phyloP scores from a whole-genome alignment of 2,329 filamentous ascomycete species.

The Chrysosporium keratinophilum region DNA sequence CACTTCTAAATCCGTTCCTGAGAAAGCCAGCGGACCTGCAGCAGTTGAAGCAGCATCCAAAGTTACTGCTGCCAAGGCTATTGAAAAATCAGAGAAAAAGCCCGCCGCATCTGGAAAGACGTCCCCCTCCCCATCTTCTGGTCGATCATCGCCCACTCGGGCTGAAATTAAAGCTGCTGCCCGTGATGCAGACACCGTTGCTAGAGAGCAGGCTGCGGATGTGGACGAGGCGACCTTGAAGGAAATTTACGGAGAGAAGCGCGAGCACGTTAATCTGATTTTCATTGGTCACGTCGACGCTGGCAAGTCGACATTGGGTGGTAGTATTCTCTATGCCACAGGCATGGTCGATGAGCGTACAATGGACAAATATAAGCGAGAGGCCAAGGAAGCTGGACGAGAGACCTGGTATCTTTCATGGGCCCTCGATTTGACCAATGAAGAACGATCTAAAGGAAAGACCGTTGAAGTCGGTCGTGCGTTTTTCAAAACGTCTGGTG shows the following conservation, averaged over 20 bases:
- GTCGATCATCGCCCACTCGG: constrained; percentile 63
- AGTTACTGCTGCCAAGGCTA: constrained; percentile 74
- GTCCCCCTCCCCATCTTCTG: constrained; percentile 72
- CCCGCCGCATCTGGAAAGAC: constrained; percentile 56
- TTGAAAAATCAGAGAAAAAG: constrained; percentile 77
- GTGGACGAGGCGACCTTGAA: constrained; percentile 77
- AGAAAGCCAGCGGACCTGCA: constrained; percentile 37
- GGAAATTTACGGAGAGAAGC: constrained; percentile 83
- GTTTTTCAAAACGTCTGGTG: constrained; percentile 69
- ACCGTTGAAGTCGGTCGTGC: constrained; percentile 94
- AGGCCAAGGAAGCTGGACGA: constrained; percentile 89
- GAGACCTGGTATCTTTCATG: constrained; percentile 99
- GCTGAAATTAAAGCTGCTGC: constrained; percentile 47
- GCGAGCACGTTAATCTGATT: constrained; percentile 78
- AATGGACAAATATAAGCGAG: constrained; percentile 94
- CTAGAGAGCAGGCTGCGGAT: constrained; percentile 68
- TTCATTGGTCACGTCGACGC: constrained; percentile 98
- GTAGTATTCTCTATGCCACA: constrained; percentile 81
- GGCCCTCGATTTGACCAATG: constrained; percentile 94
- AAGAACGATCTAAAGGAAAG: constrained; percentile 92
- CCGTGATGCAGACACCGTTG: constrained; percentile 70
- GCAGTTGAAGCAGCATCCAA: constrained; percentile 64
- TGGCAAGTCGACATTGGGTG: constrained; percentile 91
- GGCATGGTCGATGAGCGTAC: constrained; percentile 99
- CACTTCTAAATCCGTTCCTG: constrained; percentile 42